phyloP scores from a whole-genome alignment of 768 basidiomycete genomes.

The Lactarius vividus region DNA sequence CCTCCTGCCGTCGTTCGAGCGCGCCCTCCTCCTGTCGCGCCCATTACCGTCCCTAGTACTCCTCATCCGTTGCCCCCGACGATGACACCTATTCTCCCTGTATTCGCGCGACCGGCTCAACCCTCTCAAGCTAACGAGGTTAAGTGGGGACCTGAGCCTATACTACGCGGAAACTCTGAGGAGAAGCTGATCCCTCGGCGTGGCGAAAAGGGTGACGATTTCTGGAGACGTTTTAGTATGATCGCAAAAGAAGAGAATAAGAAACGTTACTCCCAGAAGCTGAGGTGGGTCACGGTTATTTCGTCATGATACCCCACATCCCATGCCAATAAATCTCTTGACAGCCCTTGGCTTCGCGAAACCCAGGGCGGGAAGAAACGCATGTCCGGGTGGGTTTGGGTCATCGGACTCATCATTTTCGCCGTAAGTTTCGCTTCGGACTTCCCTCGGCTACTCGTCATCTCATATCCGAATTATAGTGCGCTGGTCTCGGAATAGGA shows the following conservation, averaged over 20 bases:
- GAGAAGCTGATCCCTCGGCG: constrained; percentile 63
- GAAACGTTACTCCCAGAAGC: constrained; percentile 42
- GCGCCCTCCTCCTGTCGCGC: constrained; percentile 33
- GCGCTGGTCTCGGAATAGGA: constrained; percentile 54
- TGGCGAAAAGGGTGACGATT: constrained; percentile 76
- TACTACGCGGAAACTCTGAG: constrained; percentile 68
- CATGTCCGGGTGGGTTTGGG: constrained; percentile 67
- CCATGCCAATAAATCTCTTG: not conserved
- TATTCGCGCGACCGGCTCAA: constrained; percentile 63
- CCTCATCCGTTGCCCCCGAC: constrained; percentile 78
- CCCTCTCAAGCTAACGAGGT: constrained; percentile 41
- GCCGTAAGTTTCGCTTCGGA: constrained; percentile 40
- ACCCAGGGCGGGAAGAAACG: constrained; percentile 52
- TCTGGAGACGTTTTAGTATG: constrained; percentile 86
- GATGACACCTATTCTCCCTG: constrained; percentile 74
- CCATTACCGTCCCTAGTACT: constrained; percentile 44
- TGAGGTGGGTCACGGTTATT: constrained; percentile 36
- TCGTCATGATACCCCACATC: not conserved
- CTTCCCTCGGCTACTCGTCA: not conserved
- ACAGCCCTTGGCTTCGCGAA: constrained; percentile 66
- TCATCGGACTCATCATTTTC: constrained; percentile 59
- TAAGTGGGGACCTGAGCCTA: constrained; percentile 39
- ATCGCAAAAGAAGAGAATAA: constrained; percentile 65
- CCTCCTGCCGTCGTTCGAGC: constrained; percentile 31
- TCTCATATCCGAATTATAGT: constrained; percentile 32